phyloP scores from a whole-genome alignment of 2,329 filamentous ascomycete genomes.

The Cladophialophora bantiana region DNA sequence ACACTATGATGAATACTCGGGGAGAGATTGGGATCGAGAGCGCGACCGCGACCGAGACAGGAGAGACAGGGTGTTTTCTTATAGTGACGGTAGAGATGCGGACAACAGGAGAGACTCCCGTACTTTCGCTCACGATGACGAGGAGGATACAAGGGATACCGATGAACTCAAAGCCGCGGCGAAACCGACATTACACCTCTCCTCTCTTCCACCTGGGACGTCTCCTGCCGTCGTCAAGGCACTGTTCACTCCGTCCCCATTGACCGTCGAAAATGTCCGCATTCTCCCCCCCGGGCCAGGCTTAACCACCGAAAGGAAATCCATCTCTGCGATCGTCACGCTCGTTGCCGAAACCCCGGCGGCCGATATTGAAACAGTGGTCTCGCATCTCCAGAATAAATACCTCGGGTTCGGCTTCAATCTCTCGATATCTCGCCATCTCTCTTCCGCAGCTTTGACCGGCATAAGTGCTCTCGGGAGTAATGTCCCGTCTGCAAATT shows the following conservation, averaged over 20 bases:
- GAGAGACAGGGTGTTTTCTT: constrained; percentile 31
- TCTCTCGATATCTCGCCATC: constrained; percentile 78
- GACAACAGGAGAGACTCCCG: constrained; percentile 12
- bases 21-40: constrained; percentile 46
- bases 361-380: constrained; percentile 80
- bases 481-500: constrained; percentile 54
- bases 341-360: constrained; percentile 80
- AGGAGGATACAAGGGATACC: constrained; percentile 27
- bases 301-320: constrained; percentile 68
- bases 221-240: constrained; percentile 59
- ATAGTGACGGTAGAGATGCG: constrained; percentile 21
- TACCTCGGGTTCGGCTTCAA: constrained; percentile 88
- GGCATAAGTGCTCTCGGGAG: constrained; percentile 58
- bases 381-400: constrained; percentile 78
- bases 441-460: constrained; percentile 76
- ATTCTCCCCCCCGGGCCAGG: constrained; percentile 66
- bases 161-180: constrained; percentile 56
- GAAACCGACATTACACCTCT: constrained; percentile 63
- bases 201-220: constrained; percentile 60
- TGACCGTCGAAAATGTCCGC: constrained; percentile 76
- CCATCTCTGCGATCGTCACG: constrained; percentile 78
- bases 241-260: constrained; percentile 56
- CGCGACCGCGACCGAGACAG: constrained; percentile 25
- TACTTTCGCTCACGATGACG: constrained; percentile 20
- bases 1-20: constrained; percentile 51